Percentiles rank a stretch among this genome's conserved stretches.
These are phyloP conservation scores for Pulveroboletus sp. DNA, from an alignment of 768 basidiomycete genomes.

Conservation along the genomic window DNA sequence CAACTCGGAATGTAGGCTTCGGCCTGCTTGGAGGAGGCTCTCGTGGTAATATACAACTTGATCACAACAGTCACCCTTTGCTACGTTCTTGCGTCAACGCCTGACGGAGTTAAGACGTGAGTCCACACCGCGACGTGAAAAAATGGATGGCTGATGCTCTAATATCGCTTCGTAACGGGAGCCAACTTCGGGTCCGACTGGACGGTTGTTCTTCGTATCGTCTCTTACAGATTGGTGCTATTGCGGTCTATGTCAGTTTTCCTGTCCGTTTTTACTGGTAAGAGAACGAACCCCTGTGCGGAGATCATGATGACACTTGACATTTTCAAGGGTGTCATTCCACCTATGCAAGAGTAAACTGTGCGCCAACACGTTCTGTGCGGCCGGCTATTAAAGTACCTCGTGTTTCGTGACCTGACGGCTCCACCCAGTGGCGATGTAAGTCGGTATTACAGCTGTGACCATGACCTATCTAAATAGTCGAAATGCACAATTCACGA, in stretches of 20 bases:
- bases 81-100: constrained; percentile 11
- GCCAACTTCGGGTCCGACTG: constrained; percentile 5
- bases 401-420: not conserved
- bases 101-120: constrained; percentile 4
- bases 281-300: not conserved
- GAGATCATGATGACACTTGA: not conserved
- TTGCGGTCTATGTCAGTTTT: not conserved
- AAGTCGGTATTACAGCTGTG: not conserved
- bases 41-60: constrained; percentile 6
- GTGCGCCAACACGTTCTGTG: constrained; percentile 3
- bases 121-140: not conserved
- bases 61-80: constrained; percentile 8
- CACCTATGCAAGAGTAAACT: constrained; percentile 9
- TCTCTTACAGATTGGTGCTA: constrained; percentile 6
- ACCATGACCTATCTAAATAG: not conserved
- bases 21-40: constrained; percentile 3
- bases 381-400: not conserved
- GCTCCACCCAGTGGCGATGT: constrained; percentile 7
- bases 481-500: constrained; percentile 5
- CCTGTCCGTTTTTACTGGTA: constrained; percentile 8
- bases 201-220: constrained; percentile 11
- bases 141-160: not conserved
- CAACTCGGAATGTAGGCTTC: not conserved
- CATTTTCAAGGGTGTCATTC: constrained; percentile 6
- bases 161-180: constrained; percentile 5